Base-by-base conservation (phyloP, 2,329 filamentous ascomycete genomes). In the Lecanosticta acicola region DNA sequence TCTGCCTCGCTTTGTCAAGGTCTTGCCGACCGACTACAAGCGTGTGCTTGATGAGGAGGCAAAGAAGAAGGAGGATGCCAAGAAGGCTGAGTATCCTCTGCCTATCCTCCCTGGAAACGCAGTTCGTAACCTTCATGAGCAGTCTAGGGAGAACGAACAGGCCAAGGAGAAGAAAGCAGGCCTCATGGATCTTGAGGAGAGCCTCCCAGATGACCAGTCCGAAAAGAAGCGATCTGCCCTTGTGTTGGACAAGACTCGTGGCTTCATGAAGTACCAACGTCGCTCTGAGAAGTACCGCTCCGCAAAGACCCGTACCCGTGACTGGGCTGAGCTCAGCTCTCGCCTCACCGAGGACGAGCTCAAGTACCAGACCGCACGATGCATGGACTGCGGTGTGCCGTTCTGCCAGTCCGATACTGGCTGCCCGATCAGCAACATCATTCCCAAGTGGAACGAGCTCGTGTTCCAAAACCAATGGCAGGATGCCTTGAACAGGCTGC, bases 381-480 rank as follows among this genome's bases (percentile, higher is more conserved):
- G 91, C 75, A 97, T 97, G 91, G 91, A 97, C 72, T 97, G 91
- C 51, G 91, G 91, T 80, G 90, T 97, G 50, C 91, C 91, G 1
- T 97, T 97, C 78, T 97, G 91, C 61, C 91, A 97, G 69, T 95
- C 89, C 16, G 91, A 97, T 59, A 89, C 87, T 54, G 91, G 91
- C 39, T 97, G 91, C 66, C 91, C 91, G 1, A 96, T 96, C 67
- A 89, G 84, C 58, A 97, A 97, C 72, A 94, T 97, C 64, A 97
- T 97, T 60, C 91, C 91, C 46, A 96, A 96, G 59, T 95, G 87
- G 87, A 95, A 94, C 46, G 89, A 95, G 50, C 54, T 95, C 7
- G 80, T 37, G 14, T 37, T 37, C 16, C 73, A 81, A 47, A 78
- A 80, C 39, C 83, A 94, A 53, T 97, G 91, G 91, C 80, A 83